Conservation (phyloP, 768 basidiomycete species). For the Leccinum variicolor region DNA sequence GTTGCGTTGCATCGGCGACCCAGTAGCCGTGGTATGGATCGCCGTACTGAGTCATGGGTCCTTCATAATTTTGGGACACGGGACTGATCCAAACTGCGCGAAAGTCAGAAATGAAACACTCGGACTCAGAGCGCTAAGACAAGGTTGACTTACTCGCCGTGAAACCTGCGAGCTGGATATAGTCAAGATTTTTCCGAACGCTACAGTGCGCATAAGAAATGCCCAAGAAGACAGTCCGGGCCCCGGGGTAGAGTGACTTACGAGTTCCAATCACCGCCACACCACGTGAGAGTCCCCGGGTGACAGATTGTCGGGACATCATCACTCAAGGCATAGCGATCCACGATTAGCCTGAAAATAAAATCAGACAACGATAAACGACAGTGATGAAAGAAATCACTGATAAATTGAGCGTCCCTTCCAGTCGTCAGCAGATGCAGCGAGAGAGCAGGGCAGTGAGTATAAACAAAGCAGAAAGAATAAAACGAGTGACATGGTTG, state of each 20-base stretch:
- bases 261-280: slow-evolving; percentile 17
- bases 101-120: neutral
- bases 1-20: slow-evolving; percentile 61
- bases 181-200: slow-evolving; percentile 75
- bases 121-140: neutral
- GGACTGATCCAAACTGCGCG: slow-evolving; percentile 78
- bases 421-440: slow-evolving; percentile 13
- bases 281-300: slow-evolving; percentile 14
- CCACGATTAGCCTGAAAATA: slow-evolving; percentile 7
- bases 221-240: no score
- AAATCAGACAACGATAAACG: neutral
- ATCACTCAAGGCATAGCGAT: slow-evolving; percentile 9
- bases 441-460: neutral
- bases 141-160: slow-evolving; percentile 52
- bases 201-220: slow-evolving; percentile 22
- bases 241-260: neutral
- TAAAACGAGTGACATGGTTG: slow-evolving; percentile 3
- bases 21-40: slow-evolving; percentile 89
- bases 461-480: neutral
- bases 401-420: slow-evolving; percentile 16
- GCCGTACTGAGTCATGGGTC: slow-evolving; percentile 67
- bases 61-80: slow-evolving; percentile 73
- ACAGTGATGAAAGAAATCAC: neutral
- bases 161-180: slow-evolving; percentile 79
- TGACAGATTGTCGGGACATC: neutral